Percentiles rank a stretch among this genome's conserved stretches.
phyloP scores from a whole-genome alignment of 495 filamentous ascomycete species.

The Penicillium malachiteum region DNA sequence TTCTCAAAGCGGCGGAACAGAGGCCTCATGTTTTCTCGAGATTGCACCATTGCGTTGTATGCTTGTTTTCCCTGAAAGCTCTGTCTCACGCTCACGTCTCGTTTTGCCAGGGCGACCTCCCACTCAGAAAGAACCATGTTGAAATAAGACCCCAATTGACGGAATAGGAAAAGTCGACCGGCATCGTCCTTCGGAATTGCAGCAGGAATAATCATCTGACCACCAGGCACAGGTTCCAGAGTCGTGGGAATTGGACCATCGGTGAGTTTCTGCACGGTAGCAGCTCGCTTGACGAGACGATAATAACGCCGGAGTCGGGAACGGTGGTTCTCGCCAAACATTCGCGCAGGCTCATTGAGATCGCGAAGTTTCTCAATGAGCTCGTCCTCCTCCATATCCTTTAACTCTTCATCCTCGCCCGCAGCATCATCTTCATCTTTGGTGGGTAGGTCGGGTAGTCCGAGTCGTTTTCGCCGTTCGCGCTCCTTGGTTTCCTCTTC shows the following conservation, averaged over 20 bases:
- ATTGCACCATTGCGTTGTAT: conserved; percentile 73
- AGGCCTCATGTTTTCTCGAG: conserved; percentile 80
- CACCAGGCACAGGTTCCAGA: conserved; percentile 71
- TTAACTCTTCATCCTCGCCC: conserved; percentile 44
- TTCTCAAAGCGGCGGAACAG: conserved; percentile 89
- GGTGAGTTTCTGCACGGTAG: conserved; percentile 54
- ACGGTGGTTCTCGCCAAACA: conserved; percentile 85
- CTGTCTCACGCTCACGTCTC: conserved; percentile 60
- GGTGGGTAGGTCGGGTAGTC: conserved; percentile 68
- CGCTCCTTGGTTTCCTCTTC: conserved; percentile 60
- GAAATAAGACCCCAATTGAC: conserved; percentile 91
- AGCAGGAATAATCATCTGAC: conserved; percentile 77
- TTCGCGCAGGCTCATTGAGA: conserved; percentile 65
- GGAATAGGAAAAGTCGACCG: conserved; percentile 65
- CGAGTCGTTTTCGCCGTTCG: conserved; percentile 54
- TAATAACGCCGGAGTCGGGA: conserved; percentile 68
- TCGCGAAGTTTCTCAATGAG: conserved; percentile 64
- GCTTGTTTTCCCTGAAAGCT: conserved; percentile 77
- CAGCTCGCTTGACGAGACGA: conserved; percentile 47
- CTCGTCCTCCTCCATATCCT: conserved; percentile 72
- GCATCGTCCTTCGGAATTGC: conserved; percentile 57
- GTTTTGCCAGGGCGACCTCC: conserved; percentile 71
- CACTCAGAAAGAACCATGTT: conserved; percentile 88
- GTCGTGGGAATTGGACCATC: conserved; percentile 68
- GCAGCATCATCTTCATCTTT: conserved; percentile 39